These are phyloP conservation scores for Grosmannia huntii DNA, from an alignment of 2,329 filamentous ascomycete genomes.

Conservation along the genomic window DNA sequence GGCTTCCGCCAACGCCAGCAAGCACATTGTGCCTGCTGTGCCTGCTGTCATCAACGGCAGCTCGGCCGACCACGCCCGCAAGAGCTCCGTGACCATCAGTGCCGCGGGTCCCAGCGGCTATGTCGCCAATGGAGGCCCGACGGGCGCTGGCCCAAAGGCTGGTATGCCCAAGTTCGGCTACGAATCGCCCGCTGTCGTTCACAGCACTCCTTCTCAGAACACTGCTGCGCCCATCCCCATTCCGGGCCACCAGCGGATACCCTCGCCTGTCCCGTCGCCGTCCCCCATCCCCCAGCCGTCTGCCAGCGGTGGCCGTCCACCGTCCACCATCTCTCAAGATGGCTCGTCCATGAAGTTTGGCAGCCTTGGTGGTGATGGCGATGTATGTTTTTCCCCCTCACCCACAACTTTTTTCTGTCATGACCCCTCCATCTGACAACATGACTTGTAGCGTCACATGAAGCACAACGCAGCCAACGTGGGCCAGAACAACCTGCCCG, in stretches of 20 bases:
- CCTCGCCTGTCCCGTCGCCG: slow-evolving; percentile 77
- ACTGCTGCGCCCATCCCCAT: slow-evolving; percentile 47
- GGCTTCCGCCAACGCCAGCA: slow-evolving; percentile 7
- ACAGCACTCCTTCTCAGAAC: slow-evolving; percentile 51
- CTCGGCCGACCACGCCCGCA: slow-evolving; percentile 62
- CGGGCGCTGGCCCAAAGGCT: slow-evolving; percentile 41
- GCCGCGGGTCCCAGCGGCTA: slow-evolving; percentile 66
- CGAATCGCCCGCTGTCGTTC: slow-evolving; percentile 52
- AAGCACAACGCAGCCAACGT: slow-evolving; percentile 44
- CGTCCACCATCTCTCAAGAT: slow-evolving; percentile 58
- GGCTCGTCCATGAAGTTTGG: slow-evolving; percentile 65
- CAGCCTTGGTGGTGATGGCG: slow-evolving; percentile 67
- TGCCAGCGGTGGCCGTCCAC: slow-evolving; percentile 74
- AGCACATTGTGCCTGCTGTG: slow-evolving; percentile 43
- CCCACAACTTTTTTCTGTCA: too few species aligned
- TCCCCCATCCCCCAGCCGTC: slow-evolving; percentile 86
- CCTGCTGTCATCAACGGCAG: slow-evolving; percentile 59
- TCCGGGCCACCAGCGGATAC: slow-evolving; percentile 55
- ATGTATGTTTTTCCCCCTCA: slow-evolving; percentile 41
- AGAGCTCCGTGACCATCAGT: slow-evolving; percentile 84
- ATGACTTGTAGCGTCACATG: slow-evolving; percentile 45
- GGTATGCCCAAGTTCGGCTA: slow-evolving; percentile 70
- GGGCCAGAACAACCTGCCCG: slow-evolving; percentile 44
- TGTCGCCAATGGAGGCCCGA: slow-evolving; percentile 59
- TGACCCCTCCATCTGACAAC: too few species aligned